Evolutionary conservation across 441 rosid species (phyloP).

Genomic region (Croton setiger): DNA sequence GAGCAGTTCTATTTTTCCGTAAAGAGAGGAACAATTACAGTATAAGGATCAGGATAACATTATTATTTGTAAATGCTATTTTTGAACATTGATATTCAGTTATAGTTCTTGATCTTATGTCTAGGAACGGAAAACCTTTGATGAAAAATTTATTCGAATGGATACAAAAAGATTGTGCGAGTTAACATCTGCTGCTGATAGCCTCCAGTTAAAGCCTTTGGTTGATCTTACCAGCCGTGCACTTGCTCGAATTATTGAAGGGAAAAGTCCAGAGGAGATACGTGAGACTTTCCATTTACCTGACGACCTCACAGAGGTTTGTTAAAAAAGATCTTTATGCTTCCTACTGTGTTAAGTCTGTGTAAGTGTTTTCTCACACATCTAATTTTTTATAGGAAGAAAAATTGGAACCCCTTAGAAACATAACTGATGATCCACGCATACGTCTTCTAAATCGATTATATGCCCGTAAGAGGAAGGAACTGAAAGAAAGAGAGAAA

Average conservation of each 20-base stretch:
- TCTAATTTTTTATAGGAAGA: constrained; percentile 45
- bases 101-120: constrained; percentile 12
- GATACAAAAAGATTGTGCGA: constrained; percentile 57
- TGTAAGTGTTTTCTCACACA: constrained; percentile 13
- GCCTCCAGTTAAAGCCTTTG: constrained; percentile 60
- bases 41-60: background rate
- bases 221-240: constrained; percentile 73
- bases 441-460: constrained; percentile 57
- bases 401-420: constrained; percentile 66
- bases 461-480: constrained; percentile 64
- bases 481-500: constrained; percentile 53
- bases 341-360: constrained; percentile 6
- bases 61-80: background rate
- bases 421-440: constrained; percentile 57
- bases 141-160: constrained; percentile 58
- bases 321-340: constrained; percentile 12
- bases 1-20: background rate
- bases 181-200: constrained; percentile 65
- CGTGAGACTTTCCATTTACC: constrained; percentile 66
- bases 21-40: background rate
- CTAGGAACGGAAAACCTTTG: constrained; percentile 58
- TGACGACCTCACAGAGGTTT: constrained; percentile 69
- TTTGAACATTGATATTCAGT: constrained; percentile 8
- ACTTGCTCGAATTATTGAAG: constrained; percentile 61
- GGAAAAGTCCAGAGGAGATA: constrained; percentile 72